phyloP scores from a whole-genome alignment of 768 basidiomycete species.

The Daedaleopsis nitida region DNA sequence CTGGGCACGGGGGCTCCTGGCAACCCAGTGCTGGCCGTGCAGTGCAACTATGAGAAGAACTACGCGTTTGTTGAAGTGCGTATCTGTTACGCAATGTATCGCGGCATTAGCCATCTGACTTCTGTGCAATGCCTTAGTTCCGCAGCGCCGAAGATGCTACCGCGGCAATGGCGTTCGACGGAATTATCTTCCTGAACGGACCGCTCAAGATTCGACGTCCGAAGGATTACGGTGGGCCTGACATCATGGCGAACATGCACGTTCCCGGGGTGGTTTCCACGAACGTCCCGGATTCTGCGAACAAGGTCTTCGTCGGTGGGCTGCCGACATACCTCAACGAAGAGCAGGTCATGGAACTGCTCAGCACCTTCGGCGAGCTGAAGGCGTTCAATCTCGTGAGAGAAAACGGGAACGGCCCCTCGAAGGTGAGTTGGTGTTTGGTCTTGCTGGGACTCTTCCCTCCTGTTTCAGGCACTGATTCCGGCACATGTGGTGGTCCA shows the following conservation, averaged over 20 bases:
- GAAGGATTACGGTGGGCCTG: conserved; percentile 90
- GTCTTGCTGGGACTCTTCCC: background rate
- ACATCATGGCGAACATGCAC: conserved; percentile 65
- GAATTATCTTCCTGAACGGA: conserved; percentile 91
- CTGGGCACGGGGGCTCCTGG: conserved; percentile 84
- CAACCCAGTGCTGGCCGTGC: conserved; percentile 90
- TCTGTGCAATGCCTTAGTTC: conserved; percentile 57
- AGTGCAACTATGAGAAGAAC: conserved; percentile 98
- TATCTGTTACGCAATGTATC: background rate
- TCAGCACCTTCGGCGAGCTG: conserved; percentile 97
- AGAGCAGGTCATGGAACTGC: conserved; percentile 96
- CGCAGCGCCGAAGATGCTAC: conserved; percentile 97
- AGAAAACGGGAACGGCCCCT: conserved; percentile 85
- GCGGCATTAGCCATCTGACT: conserved; percentile 6
- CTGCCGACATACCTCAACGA: conserved; percentile 95
- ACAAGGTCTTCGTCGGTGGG: conserved; percentile 98
- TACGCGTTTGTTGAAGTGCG: conserved; percentile 97
- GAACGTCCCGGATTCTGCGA: conserved; percentile 94
- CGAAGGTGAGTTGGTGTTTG: conserved; percentile 60
- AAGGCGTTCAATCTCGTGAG: conserved; percentile 98
- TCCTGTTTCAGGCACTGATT: conserved; percentile 10
- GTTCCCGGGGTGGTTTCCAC: conserved; percentile 96
- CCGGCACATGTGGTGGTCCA: background rate
- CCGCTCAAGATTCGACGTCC: conserved; percentile 98
- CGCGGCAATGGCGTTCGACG: conserved; percentile 96